These are phyloP conservation scores for Calonectria naviculata DNA, from an alignment of 2,329 filamentous ascomycete genomes.

Conservation along the genomic window DNA sequence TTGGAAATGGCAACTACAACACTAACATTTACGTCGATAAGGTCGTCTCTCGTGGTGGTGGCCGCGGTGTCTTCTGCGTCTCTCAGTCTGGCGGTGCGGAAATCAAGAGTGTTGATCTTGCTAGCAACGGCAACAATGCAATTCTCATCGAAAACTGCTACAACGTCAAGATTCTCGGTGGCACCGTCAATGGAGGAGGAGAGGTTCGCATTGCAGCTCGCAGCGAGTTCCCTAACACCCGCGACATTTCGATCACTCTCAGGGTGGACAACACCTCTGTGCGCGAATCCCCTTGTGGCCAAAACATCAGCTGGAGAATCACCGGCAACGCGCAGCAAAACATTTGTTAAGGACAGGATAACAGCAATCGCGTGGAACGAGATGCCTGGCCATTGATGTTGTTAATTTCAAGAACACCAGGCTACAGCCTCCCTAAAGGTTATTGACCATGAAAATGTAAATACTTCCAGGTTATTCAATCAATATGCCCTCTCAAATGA, in stretches of 20 bases:
- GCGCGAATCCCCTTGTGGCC: slow-evolving; percentile 64
- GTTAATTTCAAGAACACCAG: no score
- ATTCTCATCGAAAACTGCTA: slow-evolving; percentile 71
- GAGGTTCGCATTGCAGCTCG: slow-evolving; percentile 65
- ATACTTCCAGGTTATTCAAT: no score
- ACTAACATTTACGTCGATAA: slow-evolving; percentile 65
- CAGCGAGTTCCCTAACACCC: slow-evolving; percentile 64
- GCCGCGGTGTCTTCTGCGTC: slow-evolving; percentile 68
- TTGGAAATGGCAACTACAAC: slow-evolving; percentile 58
- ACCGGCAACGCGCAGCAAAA: slow-evolving; percentile 55
- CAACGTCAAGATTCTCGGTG: slow-evolving; percentile 61
- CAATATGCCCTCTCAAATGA: no score
- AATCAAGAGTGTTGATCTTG: slow-evolving; percentile 61
- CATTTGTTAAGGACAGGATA: slow-evolving; percentile 49
- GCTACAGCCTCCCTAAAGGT: no score
- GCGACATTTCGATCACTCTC: slow-evolving; percentile 61
- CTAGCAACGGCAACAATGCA: slow-evolving; percentile 65
- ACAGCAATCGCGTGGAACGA: no score
- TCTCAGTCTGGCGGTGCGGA: slow-evolving; percentile 64
- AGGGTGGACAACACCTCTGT: slow-evolving; percentile 62
- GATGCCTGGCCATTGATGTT: no score
- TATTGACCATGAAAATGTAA: no score
- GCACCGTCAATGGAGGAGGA: slow-evolving; percentile 64
- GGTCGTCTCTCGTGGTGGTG: slow-evolving; percentile 66
- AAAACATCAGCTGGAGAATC: slow-evolving; percentile 62